phyloP scores from a whole-genome alignment of 306 rosid species.

The Astragalus membranaceus region DNA sequence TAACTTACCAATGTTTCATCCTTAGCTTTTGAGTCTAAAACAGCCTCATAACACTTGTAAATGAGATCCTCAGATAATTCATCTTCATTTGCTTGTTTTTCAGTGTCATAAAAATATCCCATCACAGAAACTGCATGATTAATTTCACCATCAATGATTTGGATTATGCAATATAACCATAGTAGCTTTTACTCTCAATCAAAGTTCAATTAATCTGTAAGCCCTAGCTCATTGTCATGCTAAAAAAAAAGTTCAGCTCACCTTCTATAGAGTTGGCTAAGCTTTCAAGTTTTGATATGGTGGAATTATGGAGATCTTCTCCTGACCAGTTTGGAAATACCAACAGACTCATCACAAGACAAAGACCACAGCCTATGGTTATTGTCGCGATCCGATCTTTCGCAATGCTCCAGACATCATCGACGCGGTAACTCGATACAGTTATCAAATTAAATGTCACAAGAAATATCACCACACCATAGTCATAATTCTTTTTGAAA shows the following conservation, averaged over 20 bases:
- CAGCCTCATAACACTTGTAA: conserved; percentile 69
- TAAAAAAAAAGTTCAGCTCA: not conserved
- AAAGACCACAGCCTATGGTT: conserved; percentile 69
- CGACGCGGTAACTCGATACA: conserved; percentile 63
- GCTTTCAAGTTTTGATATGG: conserved; percentile 69
- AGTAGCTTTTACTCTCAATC: not conserved
- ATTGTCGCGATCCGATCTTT: conserved; percentile 67
- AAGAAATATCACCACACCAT: conserved; percentile 78
- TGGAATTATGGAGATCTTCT: conserved; percentile 70
- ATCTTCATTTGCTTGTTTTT: conserved; percentile 25
- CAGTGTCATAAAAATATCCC: conserved; percentile 47
- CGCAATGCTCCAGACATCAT: conserved; percentile 52
- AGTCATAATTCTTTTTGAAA: conserved; percentile 79
- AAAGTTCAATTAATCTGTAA: too few relatives aligned
- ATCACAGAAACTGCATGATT: conserved; percentile 64
- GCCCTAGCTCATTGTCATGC: too few relatives aligned
- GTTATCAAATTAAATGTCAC: conserved; percentile 83
- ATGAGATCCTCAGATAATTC: conserved; percentile 45
- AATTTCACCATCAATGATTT: conserved; percentile 1
- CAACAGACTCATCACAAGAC: conserved; percentile 65
- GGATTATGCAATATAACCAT: not conserved
- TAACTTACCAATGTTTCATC: conserved; percentile 74
- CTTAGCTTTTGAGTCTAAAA: conserved; percentile 75
- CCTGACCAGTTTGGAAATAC: conserved; percentile 95
- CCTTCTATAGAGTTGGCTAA: conserved; percentile 81